Evolutionary conservation across 345 rosid species (phyloP), one percentile per base, ranked within the genome.

Genomic region (Psidium guajava): DNA sequence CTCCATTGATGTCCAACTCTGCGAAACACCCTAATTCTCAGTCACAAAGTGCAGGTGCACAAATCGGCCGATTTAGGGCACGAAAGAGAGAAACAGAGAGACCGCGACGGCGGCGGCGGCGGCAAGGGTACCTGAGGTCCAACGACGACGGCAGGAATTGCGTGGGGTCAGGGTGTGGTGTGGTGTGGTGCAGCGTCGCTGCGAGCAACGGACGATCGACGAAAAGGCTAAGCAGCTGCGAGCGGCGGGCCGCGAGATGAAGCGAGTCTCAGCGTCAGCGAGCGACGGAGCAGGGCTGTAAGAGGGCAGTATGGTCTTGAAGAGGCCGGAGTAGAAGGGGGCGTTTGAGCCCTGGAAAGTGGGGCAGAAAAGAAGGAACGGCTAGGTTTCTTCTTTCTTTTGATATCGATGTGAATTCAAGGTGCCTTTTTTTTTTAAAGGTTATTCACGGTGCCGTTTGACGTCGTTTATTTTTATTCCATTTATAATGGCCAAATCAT

Each of bases 1-100:
- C 85, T 90, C 95, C 89, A 80, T 88, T 51, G 73, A 24, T 42
- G 44, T 54, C 52, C 40, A 10, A 36, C 80, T 5, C 80, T 69
- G 80, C 80, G 25, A 36, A 32, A 36, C 77, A 69, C 77, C 47
- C 40, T 36, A 16, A 32, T 36, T 69, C 47, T 69, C 47, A 1
- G 47, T 69, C 77, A 61, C 75, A 6, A 61, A 61, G 75, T 61
- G 75, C 75, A 28, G 75, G 75, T 15, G 7, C 7, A 28, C 12
- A n/a, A 61, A 28, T 28, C 74, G 74, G 74, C 42, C 15, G 40
- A 61, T 21, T 61, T 61, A 61, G 74, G 74, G 22, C 74, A 36
- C 74, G 13, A 69, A 69, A 32, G 20, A 32, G 44, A 69, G 80
- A 69, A 18, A 36, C 77, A 36, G 54, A 47, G 32, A 49, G 53